Evolutionary conservation across 371 early-diverging fungal species (phyloP), one percentile per base, ranked within the genome.

Genomic region (Saksenaea oblongispora): DNA sequence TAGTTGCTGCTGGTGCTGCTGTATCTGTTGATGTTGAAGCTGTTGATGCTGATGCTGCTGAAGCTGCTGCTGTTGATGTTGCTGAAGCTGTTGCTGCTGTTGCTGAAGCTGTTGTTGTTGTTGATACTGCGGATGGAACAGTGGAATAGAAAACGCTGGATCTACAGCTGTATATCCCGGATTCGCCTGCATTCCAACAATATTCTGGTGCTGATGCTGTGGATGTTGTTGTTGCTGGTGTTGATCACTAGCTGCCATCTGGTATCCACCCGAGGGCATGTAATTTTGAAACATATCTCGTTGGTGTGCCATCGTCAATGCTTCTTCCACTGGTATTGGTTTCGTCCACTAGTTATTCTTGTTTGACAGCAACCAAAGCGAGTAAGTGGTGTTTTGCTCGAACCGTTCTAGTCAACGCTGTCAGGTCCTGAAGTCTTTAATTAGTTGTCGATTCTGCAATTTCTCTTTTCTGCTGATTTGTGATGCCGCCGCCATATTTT

Each of bases 261-360:
- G 68, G 42, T 63, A 68, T 31, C 64, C 68, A 24, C 63, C 56
- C 17, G 68, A 63, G 11, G 69, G 26, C 64, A 69, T 61, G 37
- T 64, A 69, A 27, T 64, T 62, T 35, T 64, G 64, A 47, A 64
- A 69, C 64, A 64, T 69, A 58, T 69, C 69, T 56, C 58, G 69
- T 28, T 59, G 69, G 57, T 69, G 64, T 34, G 69, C 56, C 69
- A 69, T 69, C 17, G 39, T 47, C n/a, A 24, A 22, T 10, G n/a
- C 22, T 41, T 47, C 22, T 18, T 22, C 5, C 14, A 22, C 24
- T n/a, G 18, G 10, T 18, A 22, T 22, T 47, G 18, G 51, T 47
- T 5, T 10, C n/a, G 51, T 47, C 51, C 22, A 22, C 42, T 47
- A 18, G 51, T 47, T 17, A 10, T 47, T 17, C 22, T 47, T 47